phyloP scores from a whole-genome alignment of 2,329 filamentous ascomycete genomes.

The Clonostachys byssicola region DNA sequence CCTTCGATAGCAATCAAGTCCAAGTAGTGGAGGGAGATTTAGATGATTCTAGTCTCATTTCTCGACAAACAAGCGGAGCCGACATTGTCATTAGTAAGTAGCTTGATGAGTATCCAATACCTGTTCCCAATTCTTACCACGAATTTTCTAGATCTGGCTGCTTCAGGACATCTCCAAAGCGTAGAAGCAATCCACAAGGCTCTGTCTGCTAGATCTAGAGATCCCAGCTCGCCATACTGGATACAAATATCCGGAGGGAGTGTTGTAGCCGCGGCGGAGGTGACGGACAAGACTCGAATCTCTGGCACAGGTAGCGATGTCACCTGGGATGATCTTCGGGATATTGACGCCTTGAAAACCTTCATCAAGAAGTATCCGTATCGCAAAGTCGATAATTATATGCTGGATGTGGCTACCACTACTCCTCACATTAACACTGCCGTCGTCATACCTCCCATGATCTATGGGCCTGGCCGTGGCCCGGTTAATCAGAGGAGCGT shows the following conservation, averaged over 20 bases:
- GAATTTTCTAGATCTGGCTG: not conserved
- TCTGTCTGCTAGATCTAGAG: not conserved
- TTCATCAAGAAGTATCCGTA: conserved; percentile 16
- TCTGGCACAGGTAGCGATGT: conserved; percentile 18
- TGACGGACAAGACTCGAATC: conserved; percentile 18
- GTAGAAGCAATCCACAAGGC: not conserved
- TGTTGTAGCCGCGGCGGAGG: conserved; percentile 22
- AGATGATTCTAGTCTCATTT: conserved; percentile 20
- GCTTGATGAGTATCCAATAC: no score
- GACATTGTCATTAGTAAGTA: conserved; percentile 18
- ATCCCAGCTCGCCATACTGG: conserved; percentile 6
- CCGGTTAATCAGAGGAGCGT: conserved; percentile 31
- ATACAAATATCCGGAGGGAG: conserved; percentile 32
- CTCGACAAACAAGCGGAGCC: conserved; percentile 19
- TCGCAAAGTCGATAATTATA: conserved; percentile 28
- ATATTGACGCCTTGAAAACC: conserved; percentile 13
- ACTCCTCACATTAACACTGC: conserved; percentile 22
- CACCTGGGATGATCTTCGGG: conserved; percentile 27
- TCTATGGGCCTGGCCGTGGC: conserved; percentile 31
- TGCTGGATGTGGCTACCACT: conserved; percentile 17
- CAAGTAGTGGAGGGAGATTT: conserved; percentile 22
- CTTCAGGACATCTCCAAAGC: not conserved
- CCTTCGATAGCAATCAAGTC: conserved; percentile 10
- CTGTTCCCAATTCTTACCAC: no score
- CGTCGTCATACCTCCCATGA: conserved; percentile 26